Evolutionary conservation across 2,329 filamentous ascomycete species (phyloP).

Genomic region (Fusarium tricinctum): DNA sequence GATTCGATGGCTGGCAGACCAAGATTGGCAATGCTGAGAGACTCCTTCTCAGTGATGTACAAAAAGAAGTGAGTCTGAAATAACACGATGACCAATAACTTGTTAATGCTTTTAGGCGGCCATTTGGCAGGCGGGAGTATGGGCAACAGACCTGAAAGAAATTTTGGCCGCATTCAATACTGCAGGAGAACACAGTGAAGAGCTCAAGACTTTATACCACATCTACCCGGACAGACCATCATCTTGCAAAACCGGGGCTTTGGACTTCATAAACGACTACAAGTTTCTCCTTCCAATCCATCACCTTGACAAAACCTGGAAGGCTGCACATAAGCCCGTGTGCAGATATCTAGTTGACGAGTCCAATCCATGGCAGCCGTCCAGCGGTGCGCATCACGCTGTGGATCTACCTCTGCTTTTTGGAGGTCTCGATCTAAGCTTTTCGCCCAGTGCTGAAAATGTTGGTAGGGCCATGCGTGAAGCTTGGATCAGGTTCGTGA

Average conservation of each 20-base stretch:
- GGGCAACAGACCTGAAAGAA: fast-evolving
- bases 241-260: slow-evolving; percentile 57
- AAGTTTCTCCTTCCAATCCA: slow-evolving; percentile 51
- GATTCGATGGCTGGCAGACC: slow-evolving; percentile 10
- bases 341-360: slow-evolving; percentile 62
- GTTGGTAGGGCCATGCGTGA: slow-evolving; percentile 56
- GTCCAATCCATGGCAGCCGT: slow-evolving; percentile 62
- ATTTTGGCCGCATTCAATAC: not conserved
- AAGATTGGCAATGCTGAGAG: not conserved
- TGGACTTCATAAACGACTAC: slow-evolving; percentile 57
- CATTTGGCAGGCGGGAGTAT: slow-evolving; percentile 13
- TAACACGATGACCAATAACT: fast-evolving
- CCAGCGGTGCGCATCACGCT: slow-evolving; percentile 61
- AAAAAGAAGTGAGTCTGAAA: slow-evolving; percentile 11
- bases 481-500: slow-evolving; percentile 58
- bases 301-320: not conserved
- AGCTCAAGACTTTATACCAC: slow-evolving; percentile 57
- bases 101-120: not conserved
- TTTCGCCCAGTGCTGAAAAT: slow-evolving; percentile 52
- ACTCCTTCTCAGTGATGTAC: slow-evolving; percentile 4
- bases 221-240: slow-evolving; percentile 57
- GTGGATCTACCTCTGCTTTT: slow-evolving; percentile 63
- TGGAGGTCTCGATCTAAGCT: slow-evolving; percentile 55
- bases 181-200: slow-evolving; percentile 40
- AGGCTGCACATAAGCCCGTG: slow-evolving; percentile 49